These are phyloP conservation scores for Leccinum arenicola DNA, from an alignment of 768 basidiomycete species.

Conservation along the genomic window DNA sequence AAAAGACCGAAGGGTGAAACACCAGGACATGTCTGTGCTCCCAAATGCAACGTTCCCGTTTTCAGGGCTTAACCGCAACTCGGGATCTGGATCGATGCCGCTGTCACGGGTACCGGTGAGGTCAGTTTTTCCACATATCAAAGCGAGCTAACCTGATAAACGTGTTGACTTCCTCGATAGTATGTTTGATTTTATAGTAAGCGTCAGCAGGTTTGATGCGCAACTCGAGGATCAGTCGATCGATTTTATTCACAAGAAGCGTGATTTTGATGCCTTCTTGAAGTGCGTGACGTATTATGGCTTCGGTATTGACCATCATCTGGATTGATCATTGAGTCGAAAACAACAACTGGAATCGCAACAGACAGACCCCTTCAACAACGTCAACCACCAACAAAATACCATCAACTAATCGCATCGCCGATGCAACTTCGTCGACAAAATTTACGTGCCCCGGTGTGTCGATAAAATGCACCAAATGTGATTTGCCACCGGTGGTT, in stretches of 20 bases:
- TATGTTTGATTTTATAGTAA: slow-evolving; percentile 98
- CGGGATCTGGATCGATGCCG: slow-evolving; percentile 84
- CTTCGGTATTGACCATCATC: slow-evolving; percentile 93
- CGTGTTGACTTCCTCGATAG: slow-evolving; percentile 96
- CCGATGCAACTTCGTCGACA: slow-evolving; percentile 92
- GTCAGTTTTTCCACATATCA: background rate
- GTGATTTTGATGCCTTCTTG: slow-evolving; percentile 89
- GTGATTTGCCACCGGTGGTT: slow-evolving; percentile 86
- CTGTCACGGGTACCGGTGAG: slow-evolving; percentile 33
- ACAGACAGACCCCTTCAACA: slow-evolving; percentile 84
- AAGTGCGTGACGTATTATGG: slow-evolving; percentile 82
- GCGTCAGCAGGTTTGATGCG: slow-evolving; percentile 95
- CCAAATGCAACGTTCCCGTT: slow-evolving; percentile 96
- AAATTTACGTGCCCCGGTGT: slow-evolving; percentile 99
- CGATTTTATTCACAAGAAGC: slow-evolving; percentile 96
- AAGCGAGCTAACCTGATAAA: slow-evolving; percentile 73
- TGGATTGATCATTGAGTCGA: slow-evolving; percentile 31
- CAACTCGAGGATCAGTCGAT: slow-evolving; percentile 93
- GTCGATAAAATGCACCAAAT: slow-evolving; percentile 91
- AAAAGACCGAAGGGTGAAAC: slow-evolving; percentile 92
- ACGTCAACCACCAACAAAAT: slow-evolving; percentile 94
- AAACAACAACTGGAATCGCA: slow-evolving; percentile 1
- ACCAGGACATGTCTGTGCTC: slow-evolving; percentile 96
- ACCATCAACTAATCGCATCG: slow-evolving; percentile 86
- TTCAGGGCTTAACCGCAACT: slow-evolving; percentile 88